Percentiles rank a stretch among this genome's conserved stretches.
These are phyloP conservation scores for Paspalum notatum DNA, from an alignment of 176 grass and related monocot species.

Conservation along the genomic window DNA sequence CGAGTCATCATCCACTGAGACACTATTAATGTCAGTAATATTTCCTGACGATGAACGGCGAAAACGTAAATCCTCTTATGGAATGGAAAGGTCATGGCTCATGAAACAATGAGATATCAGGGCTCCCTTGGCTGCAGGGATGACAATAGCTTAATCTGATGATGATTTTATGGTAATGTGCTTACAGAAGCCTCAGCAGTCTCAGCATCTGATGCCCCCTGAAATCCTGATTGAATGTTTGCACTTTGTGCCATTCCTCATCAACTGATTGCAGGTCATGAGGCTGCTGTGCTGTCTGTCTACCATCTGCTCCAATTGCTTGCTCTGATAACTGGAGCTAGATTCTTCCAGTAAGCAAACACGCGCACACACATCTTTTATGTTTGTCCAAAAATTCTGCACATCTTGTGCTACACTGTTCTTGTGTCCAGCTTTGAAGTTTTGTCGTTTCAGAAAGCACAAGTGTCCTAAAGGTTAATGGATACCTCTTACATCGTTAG, in stretches of 20 bases:
- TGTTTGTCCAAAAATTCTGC: background rate
- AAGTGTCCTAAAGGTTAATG: background rate
- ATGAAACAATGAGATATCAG: too few relatives aligned
- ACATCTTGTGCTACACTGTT: background rate
- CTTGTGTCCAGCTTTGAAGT: background rate
- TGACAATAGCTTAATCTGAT: background rate
- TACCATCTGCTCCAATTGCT: background rate
- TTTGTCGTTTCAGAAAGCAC: background rate
- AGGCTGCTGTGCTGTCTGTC: background rate
- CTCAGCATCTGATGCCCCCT: background rate
- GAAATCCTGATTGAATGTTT: background rate
- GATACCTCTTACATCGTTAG: background rate
- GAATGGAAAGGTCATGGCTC: too few relatives aligned
- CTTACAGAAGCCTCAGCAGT: background rate
- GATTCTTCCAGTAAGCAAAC: background rate
- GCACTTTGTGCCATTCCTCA: background rate
- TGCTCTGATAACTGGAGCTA: background rate
- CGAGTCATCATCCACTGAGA: too few relatives aligned
- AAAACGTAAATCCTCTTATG: too few relatives aligned
- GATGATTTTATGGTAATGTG: background rate
- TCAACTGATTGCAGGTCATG: background rate
- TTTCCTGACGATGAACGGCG: too few relatives aligned
- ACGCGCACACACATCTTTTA: background rate
- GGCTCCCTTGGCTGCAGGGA: background rate
- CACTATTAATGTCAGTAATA: too few relatives aligned